These are phyloP conservation scores for Erysimum cheiranthoides DNA, from an alignment of 345 rosid species.

Conservation along the genomic window DNA sequence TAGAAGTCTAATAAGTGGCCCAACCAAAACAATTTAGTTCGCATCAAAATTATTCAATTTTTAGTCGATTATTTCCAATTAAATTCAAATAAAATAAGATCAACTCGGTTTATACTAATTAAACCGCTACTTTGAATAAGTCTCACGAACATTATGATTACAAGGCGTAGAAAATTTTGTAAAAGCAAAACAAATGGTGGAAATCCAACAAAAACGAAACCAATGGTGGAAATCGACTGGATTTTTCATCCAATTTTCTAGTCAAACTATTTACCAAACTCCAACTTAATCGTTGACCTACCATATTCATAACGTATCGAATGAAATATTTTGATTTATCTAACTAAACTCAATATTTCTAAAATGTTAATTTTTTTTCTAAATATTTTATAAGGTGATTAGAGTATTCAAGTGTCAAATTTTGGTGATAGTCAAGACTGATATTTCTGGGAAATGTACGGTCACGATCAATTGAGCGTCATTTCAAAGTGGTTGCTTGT, in stretches of 20 bases:
- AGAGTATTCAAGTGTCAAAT: not conserved
- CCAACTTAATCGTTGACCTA: slow-evolving; percentile 37
- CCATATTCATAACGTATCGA: slow-evolving; percentile 12
- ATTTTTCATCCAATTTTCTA: slow-evolving; percentile 1
- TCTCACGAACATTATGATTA: slow-evolving; percentile 6
- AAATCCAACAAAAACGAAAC: slow-evolving; percentile 25
- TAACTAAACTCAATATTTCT: not conserved
- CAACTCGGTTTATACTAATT: not conserved
- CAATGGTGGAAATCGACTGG: slow-evolving; percentile 34
- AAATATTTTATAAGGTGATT: not conserved
- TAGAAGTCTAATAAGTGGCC: not conserved
- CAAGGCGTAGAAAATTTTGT: slow-evolving; percentile 13
- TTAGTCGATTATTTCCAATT: not conserved
- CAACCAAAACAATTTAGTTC: not conserved
- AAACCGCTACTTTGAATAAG: not conserved
- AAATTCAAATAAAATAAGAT: not conserved
- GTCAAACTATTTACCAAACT: slow-evolving; percentile 20
- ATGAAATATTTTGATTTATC: not conserved
- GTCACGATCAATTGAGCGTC: slow-evolving; percentile 43
- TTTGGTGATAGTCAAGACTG: not conserved
- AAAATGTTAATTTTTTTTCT: not conserved
- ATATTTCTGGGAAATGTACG: slow-evolving; percentile 37
- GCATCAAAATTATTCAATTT: not conserved
- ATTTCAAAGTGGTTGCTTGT: slow-evolving; percentile 46
- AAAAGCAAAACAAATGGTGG: slow-evolving; percentile 27